These are phyloP conservation scores for Lactarius akahatsu DNA, from an alignment of 768 basidiomycete species.

Conservation along the genomic window DNA sequence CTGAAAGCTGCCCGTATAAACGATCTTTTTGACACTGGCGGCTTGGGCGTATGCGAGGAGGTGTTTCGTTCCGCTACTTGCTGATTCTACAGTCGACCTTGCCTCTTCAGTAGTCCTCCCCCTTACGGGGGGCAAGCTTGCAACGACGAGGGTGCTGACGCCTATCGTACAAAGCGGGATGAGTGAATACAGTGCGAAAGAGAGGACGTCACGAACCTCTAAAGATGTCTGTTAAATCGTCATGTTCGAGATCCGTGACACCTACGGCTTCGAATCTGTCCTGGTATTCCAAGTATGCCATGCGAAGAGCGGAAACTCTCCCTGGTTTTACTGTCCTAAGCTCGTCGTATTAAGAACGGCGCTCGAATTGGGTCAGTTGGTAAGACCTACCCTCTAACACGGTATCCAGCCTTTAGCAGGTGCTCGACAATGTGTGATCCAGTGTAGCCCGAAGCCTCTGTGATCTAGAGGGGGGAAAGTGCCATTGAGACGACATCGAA, in stretches of 20 bases:
- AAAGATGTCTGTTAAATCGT: conserved; percentile 32
- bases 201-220: conserved; percentile 27
- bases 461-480: conserved; percentile 35
- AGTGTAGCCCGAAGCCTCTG: conserved; percentile 44
- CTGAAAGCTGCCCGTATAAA: conserved; percentile 16
- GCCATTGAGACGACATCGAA: background rate
- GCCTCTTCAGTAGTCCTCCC: background rate
- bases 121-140: background rate
- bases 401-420: conserved; percentile 45
- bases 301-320: conserved; percentile 3
- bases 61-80: conserved; percentile 10
- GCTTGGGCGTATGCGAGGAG: conserved; percentile 12
- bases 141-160: conserved; percentile 9
- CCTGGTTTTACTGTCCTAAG: conserved; percentile 13
- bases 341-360: background rate
- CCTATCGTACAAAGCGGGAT: conserved; percentile 8
- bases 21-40: conserved; percentile 18
- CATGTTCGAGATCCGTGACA: conserved; percentile 30
- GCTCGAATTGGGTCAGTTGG: background rate
- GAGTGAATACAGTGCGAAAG: background rate
- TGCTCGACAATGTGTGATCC: conserved; percentile 45
- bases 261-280: conserved; percentile 31
- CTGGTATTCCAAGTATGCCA: conserved; percentile 21
- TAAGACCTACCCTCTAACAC: conserved; percentile 45
- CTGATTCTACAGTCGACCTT: conserved; percentile 7